Evolutionary conservation across 164 flowering plant genomes (phyloP).

Genomic region (Umbellularia californica): DNA sequence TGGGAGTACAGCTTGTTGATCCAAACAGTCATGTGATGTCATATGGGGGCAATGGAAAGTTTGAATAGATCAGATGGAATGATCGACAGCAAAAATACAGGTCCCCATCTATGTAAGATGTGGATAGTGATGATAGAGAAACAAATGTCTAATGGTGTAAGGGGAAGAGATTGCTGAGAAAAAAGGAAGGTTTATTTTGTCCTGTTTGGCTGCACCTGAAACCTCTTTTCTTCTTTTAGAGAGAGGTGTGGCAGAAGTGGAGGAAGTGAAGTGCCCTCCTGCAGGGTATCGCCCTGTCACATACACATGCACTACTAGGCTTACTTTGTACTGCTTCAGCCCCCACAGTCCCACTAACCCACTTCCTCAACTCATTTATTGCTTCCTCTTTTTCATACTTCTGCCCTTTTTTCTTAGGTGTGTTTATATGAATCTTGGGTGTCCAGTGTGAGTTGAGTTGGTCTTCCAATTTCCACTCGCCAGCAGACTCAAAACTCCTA

Average conservation of each 20-base stretch:
- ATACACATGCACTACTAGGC: not conserved
- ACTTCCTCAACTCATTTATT: not conserved
- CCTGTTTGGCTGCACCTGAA: too few relatives aligned
- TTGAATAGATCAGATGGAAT: not conserved
- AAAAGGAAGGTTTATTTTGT: not conserved
- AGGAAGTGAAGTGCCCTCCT: not conserved
- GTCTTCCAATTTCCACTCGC: too few relatives aligned
- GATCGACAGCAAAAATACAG: not conserved
- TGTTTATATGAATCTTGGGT: too few relatives aligned
- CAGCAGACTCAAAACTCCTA: too few relatives aligned
- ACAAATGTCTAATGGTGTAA: not conserved
- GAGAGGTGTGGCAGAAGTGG: not conserved
- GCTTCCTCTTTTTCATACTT: not conserved
- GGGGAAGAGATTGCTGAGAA: not conserved
- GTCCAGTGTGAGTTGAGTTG: too few relatives aligned
- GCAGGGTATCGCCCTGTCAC: not conserved
- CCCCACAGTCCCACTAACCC: not conserved
- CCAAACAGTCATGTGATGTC: too few relatives aligned
- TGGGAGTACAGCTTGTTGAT: too few relatives aligned
- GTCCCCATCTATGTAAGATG: not conserved
- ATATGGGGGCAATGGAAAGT: too few relatives aligned
- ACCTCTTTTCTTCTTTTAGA: too few relatives aligned
- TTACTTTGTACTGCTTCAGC: not conserved
- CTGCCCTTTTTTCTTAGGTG: not conserved
- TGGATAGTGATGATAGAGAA: not conserved